Evolutionary conservation across 1,139 yeast genomes (phyloP).

Genomic region (Pichia inconspicua): DNA sequence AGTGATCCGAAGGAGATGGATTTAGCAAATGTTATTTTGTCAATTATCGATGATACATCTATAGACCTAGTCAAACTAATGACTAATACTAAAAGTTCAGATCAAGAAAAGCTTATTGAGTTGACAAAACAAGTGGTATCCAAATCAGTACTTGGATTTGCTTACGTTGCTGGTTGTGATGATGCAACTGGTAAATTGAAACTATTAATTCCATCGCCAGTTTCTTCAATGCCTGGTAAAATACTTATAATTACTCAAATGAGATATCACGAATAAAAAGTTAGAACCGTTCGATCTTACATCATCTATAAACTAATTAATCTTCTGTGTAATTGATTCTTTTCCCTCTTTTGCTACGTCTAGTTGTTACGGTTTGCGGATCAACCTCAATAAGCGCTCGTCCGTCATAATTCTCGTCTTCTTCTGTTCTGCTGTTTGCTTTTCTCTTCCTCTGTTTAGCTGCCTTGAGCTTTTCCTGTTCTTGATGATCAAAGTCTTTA

Average conservation of each 20-base stretch:
- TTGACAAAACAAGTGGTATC: slow-evolving; percentile 12
- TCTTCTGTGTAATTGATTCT: slow-evolving; percentile 8
- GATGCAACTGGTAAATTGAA: slow-evolving; percentile 67
- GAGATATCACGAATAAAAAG: slow-evolving; percentile 54
- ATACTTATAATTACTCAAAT: slow-evolving; percentile 59
- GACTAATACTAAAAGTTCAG: slow-evolving; percentile 2
- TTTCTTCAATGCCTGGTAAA: slow-evolving; percentile 55
- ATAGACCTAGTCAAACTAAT: slow-evolving; percentile 16
- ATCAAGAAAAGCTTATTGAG: slow-evolving; percentile 5
- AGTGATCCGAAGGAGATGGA: slow-evolving; percentile 16
- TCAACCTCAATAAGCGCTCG: background rate
- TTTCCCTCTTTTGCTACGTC: slow-evolving; percentile 8
- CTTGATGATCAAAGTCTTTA: background rate
- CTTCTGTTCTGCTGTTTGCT: background rate
- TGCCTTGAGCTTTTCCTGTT: background rate
- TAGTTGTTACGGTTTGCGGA: background rate
- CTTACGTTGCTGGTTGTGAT: slow-evolving; percentile 44
- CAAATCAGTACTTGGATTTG: slow-evolving; percentile 29
- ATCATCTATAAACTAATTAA: background rate
- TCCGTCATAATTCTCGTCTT: slow-evolving; percentile 2
- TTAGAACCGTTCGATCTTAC: background rate
- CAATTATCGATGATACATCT: slow-evolving; percentile 24
- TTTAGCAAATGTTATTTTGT: slow-evolving; percentile 23
- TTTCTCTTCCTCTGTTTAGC: background rate
- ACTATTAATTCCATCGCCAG: slow-evolving; percentile 80